Conservation (phyloP, 1,139 yeast species). For the Yamadazyma taylorii region DNA sequence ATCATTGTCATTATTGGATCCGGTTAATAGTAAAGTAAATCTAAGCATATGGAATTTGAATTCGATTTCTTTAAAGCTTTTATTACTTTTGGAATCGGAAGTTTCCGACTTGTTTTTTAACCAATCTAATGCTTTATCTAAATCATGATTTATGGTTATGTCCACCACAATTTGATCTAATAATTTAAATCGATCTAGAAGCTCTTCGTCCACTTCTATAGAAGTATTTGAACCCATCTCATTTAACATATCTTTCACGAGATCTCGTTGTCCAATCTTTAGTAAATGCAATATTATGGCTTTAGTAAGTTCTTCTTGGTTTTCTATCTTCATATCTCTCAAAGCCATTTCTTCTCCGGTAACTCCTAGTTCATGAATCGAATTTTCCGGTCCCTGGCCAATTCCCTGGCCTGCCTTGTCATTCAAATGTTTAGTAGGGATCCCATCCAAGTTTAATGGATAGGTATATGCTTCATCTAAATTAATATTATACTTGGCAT, state of each 20-base stretch:
- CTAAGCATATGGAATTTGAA: slow-evolving; percentile 66
- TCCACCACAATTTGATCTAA: slow-evolving; percentile 40
- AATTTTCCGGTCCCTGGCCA: no score
- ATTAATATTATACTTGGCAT: slow-evolving; percentile 30
- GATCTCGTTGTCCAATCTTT: slow-evolving; percentile 43
- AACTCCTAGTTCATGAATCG: no score
- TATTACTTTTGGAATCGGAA: slow-evolving; percentile 5
- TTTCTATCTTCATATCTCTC: slow-evolving; percentile 23
- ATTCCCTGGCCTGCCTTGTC: slow-evolving; percentile 4
- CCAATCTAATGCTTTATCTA: slow-evolving; percentile 38
- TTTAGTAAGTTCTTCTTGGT: slow-evolving; percentile 37
- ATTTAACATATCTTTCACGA: slow-evolving; percentile 30
- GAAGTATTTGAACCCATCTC: slow-evolving; percentile 20
- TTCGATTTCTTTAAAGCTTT: slow-evolving; percentile 36
- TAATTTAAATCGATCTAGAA: slow-evolving; percentile 28
- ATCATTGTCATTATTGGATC: no score
- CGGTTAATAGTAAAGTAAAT: slow-evolving; percentile 45
- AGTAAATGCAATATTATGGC: slow-evolving; percentile 43
- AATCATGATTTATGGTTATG: slow-evolving; percentile 34
- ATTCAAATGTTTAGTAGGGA: slow-evolving; percentile 26
- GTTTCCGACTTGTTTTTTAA: slow-evolving; percentile 27
- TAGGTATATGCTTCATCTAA: slow-evolving; percentile 48
- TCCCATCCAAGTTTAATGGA: slow-evolving; percentile 35
- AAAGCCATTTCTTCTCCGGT: slow-evolving; percentile 13
- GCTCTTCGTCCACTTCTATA: slow-evolving; percentile 23